These are phyloP conservation scores for Talaromyces thailandensis DNA, from an alignment of 495 filamentous ascomycete species.

Conservation along the genomic window DNA sequence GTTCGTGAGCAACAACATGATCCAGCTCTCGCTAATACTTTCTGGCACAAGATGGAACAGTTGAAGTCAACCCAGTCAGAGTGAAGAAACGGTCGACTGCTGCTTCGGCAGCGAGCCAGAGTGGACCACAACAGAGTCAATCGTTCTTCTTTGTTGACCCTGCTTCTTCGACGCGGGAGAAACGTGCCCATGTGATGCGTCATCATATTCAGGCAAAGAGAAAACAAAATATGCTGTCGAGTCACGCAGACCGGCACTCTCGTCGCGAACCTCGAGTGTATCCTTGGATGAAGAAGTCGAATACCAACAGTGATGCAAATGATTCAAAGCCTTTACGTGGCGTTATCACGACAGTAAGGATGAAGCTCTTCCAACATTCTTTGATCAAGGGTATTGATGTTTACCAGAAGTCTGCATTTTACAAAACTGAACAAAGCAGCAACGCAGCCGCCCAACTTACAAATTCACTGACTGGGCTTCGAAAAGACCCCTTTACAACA, in stretches of 20 bases:
- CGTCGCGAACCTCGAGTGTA: slow-evolving; percentile 13
- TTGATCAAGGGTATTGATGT: neutral
- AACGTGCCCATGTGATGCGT: slow-evolving; percentile 41
- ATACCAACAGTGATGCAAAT: neutral
- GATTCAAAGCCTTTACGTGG: neutral
- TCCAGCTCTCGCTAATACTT: neutral
- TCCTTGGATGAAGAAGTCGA: slow-evolving; percentile 16
- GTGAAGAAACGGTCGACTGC: slow-evolving; percentile 3
- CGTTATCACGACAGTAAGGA: neutral
- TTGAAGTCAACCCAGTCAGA: neutral
- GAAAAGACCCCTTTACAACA: slow-evolving; percentile 22
- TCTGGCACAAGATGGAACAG: neutral
- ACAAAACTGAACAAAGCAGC: neutral
- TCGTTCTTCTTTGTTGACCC: slow-evolving; percentile 38
- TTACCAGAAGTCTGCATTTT: neutral
- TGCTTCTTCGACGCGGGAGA: slow-evolving; percentile 35
- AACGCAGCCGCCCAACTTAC: neutral
- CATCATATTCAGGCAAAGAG: slow-evolving; percentile 39
- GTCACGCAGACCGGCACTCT: slow-evolving; percentile 11
- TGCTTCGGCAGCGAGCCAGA: neutral
- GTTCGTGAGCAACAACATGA: neutral
- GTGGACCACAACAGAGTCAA: slow-evolving; percentile 12
- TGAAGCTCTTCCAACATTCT: neutral
- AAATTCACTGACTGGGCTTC: neutral
- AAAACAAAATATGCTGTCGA: slow-evolving; percentile 25